phyloP scores from a whole-genome alignment of 148 eudicot species.

The Polygonum aviculare region DNA sequence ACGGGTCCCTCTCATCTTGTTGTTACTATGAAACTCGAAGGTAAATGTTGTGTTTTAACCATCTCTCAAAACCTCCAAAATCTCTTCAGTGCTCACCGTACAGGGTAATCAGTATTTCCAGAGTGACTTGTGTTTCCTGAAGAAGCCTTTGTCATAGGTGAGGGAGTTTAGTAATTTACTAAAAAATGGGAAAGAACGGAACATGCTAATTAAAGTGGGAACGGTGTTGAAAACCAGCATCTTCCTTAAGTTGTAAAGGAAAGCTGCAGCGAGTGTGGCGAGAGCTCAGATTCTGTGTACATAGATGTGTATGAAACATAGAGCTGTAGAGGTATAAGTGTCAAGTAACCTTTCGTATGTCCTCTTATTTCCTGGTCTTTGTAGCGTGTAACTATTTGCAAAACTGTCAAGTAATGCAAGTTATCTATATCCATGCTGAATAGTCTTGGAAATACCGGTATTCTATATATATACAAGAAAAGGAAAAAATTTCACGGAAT shows the following conservation, averaged over 20 bases:
- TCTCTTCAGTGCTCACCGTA: not conserved
- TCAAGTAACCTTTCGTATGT: not conserved
- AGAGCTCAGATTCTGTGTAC: not conserved
- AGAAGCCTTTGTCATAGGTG: not conserved
- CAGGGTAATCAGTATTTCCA: not conserved
- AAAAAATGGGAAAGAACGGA: not conserved
- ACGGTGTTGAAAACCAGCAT: not conserved
- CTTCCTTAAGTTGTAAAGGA: not conserved
- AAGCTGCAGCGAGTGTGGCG: not conserved
- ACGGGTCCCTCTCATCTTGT: not conserved
- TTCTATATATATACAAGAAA: not conserved
- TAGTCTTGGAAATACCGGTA: not conserved
- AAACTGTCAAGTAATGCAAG: not conserved
- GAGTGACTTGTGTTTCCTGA: not conserved
- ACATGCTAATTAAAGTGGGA: not conserved
- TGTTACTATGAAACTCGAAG: not conserved
- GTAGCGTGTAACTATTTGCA: not conserved
- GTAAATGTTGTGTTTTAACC: not conserved
- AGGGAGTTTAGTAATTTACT: not conserved
- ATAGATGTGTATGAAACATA: not conserved
- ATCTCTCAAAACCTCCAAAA: not conserved
- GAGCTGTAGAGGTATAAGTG: not conserved
- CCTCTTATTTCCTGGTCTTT: not conserved
- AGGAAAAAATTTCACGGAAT: not conserved
- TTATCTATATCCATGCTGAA: not conserved